Conservation (phyloP, 805 yeast species). For the Cyberlindnera maritima region DNA sequence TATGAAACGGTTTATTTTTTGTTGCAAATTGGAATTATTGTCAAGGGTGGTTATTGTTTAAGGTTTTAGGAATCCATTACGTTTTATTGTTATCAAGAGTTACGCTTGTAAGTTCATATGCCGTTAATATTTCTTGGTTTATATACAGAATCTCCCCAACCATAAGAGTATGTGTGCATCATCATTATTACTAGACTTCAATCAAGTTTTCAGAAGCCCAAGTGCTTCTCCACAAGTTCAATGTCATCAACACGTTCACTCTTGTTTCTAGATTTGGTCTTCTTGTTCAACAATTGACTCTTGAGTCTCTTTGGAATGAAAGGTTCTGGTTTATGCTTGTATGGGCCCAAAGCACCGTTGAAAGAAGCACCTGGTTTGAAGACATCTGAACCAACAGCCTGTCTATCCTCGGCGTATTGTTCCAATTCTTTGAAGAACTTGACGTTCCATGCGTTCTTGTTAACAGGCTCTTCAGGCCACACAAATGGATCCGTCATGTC, state of each 20-base stretch:
- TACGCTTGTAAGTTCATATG: not conserved
- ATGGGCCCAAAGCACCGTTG: slow-evolving; percentile 62
- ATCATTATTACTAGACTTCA: no score
- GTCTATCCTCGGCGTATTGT: slow-evolving; percentile 50
- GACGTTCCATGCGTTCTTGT: slow-evolving; percentile 41
- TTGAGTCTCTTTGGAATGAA: slow-evolving; percentile 53
- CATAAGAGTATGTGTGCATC: not conserved
- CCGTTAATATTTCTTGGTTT: slow-evolving; percentile 2
- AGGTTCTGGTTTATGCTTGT: slow-evolving; percentile 59
- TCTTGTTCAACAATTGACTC: slow-evolving; percentile 45
- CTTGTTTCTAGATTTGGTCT: slow-evolving; percentile 26
- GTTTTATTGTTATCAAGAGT: not conserved
- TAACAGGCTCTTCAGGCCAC: slow-evolving; percentile 73
- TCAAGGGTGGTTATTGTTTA: not conserved
- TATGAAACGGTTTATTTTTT: not conserved
- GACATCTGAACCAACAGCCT: slow-evolving; percentile 61
- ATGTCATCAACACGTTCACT: slow-evolving; percentile 18
- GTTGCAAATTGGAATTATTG: no score
- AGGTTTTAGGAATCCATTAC: not conserved
- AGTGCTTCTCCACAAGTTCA: slow-evolving; percentile 23
- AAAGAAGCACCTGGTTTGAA: slow-evolving; percentile 68
- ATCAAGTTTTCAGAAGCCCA: slow-evolving; percentile 21
- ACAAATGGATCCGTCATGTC: slow-evolving; percentile 95
- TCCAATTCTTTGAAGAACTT: slow-evolving; percentile 45
- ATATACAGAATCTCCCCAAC: not conserved